Evolutionary conservation across 345 rosid species (phyloP), one percentile per base, ranked within the genome.

Genomic region (Gossypium raimondii): DNA sequence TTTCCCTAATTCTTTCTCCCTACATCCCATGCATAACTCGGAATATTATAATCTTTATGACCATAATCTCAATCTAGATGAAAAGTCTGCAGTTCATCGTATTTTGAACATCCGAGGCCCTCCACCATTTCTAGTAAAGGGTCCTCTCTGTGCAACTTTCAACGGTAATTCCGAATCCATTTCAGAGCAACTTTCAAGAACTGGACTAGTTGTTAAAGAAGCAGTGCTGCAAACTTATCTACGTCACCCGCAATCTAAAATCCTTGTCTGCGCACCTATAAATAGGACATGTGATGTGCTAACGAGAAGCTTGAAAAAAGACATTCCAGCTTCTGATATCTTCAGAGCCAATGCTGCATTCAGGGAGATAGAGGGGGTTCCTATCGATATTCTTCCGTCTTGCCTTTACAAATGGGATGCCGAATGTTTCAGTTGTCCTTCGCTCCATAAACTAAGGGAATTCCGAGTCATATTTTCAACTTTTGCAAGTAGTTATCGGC

Each of bases 291-390:
- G 86, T 50, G 86, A 81, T 75, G 9, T 41, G 51, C 81, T 85
- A 20, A 77, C 75, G 73, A 76, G 73, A 52, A 69, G 81, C 78
- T 77, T 85, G 78, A 82, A 75, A 73, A 18, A 9, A 24, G 20
- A 73, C 14, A 75, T 82, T 51, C 80, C 81, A 1, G 77, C 62
- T 41, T 58, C 77, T 0, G 72, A 73, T 3, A 75, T 79, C 43
- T 82, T 85, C 71, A 67, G 80, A 73, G 88, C 81, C 60, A 82
- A 82, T 73, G 87, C 85, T 70, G 84, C 87, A 18, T 80, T 85
- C 51, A 76, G 85, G 41, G 85, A 82, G 76, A 16, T 69, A 11
- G 81, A 72, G 24, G 84, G 17, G 43, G 80, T 78, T 10, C 77
- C 83, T 2, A 20, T 0, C 0, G 88, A 85, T 67, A 77, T 81